Base-by-base conservation (phyloP, 371 early-diverging fungal genomes). In the Saksenaea vasiformis region DNA sequence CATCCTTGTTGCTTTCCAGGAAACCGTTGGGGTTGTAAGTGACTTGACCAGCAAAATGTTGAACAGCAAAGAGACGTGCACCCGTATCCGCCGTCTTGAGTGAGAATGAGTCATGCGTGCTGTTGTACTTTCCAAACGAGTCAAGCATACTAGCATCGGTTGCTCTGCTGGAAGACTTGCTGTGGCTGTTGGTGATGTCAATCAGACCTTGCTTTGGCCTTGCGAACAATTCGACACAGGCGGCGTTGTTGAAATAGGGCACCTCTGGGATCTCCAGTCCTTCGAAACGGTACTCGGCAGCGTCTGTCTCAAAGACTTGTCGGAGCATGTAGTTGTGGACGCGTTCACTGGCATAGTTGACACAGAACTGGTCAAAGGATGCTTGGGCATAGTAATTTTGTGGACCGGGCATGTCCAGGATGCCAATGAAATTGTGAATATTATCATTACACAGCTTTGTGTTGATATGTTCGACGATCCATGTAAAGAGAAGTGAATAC, bases 381-480 rank as follows among this genome's bases (percentile, higher is more conserved):
- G 72, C 71, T 41, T 58, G 73, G 15, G 65, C 67, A 56, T 77
- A 69, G 58, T 72, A 66, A 17, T 67, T 63, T 11, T 75, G 67
- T 1, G 82, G 79, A 1, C 90, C 90, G 15, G 88, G 85, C 61
- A 91, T 72, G 62, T 93, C 92, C 55, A 93, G 70, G 5, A 93
- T 70, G 13, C 90, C 91, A 56, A 94, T 86, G 62, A 93, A 89
- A 69, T 90, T 91, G 59, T 85, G 81, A 2, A 67, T 60, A 1
- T 82, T 75, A 3, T 81, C 84, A 39, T 78, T 82, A 69, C 89
- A 87, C n/a, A 96, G 78, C 36, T 90, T 88, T n/a, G 78, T 73
- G 74, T 97, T 97, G 69, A 95, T 87, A 58, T 90, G 87, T 68
- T 96, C 98, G 11, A 95, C 87, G 11, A 98, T 66, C 93, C 96